Conservation (phyloP, 805 yeast species). For the Hanseniaspora nectarophila region DNA sequence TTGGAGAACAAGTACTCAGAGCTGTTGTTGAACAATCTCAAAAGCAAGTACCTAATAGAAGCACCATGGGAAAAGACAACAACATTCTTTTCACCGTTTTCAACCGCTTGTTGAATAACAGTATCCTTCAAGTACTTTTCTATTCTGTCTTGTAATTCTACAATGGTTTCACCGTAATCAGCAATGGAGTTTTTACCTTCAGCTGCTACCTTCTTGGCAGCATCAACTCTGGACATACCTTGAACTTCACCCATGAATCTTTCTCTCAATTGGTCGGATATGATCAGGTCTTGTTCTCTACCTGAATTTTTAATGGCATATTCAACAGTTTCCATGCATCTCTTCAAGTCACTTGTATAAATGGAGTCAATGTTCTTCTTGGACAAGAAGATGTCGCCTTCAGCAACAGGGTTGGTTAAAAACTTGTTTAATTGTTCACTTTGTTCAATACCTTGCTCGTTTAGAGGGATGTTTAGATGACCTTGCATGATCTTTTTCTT, state of each 20-base stretch:
- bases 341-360: constrained; percentile 32
- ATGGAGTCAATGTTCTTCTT: constrained; percentile 28
- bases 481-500: constrained; percentile 64
- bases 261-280: constrained; percentile 47
- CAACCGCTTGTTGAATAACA: constrained; percentile 29
- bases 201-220: constrained; percentile 37
- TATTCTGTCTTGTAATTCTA: constrained; percentile 39
- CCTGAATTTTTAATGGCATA: constrained; percentile 30
- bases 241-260: constrained; percentile 69
- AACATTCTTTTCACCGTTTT: constrained; percentile 35
- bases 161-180: constrained; percentile 52
- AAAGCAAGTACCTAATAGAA: constrained; percentile 46
- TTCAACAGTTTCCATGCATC: constrained; percentile 51
- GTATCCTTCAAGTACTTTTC: constrained; percentile 35
- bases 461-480: constrained; percentile 53
- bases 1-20: constrained; percentile 4
- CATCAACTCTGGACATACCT: constrained; percentile 61
- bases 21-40: constrained; percentile 38
- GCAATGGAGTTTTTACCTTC: constrained; percentile 47
- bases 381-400: constrained; percentile 18
- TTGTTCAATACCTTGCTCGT: constrained; percentile 49
- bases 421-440: constrained; percentile 42
- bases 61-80: constrained; percentile 73
- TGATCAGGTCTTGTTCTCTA: constrained; percentile 23
- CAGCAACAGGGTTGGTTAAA: background rate